These are phyloP conservation scores for Aspergillus terreus DNA, from an alignment of 2,329 filamentous ascomycete species.

Conservation along the genomic window DNA sequence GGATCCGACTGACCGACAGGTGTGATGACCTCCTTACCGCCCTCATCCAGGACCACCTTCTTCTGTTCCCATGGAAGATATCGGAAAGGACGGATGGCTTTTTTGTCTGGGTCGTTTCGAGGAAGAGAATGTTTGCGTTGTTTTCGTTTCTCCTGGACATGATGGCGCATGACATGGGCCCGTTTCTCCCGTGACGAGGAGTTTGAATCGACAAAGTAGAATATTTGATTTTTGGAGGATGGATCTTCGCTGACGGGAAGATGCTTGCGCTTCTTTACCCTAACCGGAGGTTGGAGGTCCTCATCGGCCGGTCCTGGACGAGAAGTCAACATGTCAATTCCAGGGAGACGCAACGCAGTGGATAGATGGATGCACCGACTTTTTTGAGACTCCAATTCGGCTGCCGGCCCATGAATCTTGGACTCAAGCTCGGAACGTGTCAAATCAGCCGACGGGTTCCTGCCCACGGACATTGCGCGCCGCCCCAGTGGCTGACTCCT, in stretches of 20 bases:
- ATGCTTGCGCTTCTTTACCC: conserved; percentile 25
- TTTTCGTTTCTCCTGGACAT: conserved; percentile 40
- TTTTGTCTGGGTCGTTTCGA: conserved; percentile 13
- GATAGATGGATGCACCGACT: conserved; percentile 13
- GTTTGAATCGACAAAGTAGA: conserved; percentile 40
- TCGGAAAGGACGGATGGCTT: conserved; percentile 11
- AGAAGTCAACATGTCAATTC: conserved; percentile 9
- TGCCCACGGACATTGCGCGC: conserved; percentile 17
- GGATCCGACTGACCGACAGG: not conserved
- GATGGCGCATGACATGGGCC: conserved; percentile 43
- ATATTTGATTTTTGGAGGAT: conserved; percentile 27
- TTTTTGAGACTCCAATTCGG: conserved; percentile 12
- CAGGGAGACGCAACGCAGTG: not conserved
- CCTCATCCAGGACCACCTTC: conserved; percentile 1
- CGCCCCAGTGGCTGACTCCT: not conserved
- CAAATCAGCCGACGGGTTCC: conserved; percentile 13
- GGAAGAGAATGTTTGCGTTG: conserved; percentile 27
- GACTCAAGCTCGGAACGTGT: conserved; percentile 9
- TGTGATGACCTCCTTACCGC: conserved; percentile 1
- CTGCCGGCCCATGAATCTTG: conserved; percentile 6
- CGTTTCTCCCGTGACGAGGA: conserved; percentile 41
- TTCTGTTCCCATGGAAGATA: conserved; percentile 25
- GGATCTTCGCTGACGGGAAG: conserved; percentile 18
- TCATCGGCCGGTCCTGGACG: conserved; percentile 16
- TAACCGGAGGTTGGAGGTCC: conserved; percentile 13